Conservation (phyloP, 2,329 filamentous ascomycete species). For the Pochonia chlamydosporia region DNA sequence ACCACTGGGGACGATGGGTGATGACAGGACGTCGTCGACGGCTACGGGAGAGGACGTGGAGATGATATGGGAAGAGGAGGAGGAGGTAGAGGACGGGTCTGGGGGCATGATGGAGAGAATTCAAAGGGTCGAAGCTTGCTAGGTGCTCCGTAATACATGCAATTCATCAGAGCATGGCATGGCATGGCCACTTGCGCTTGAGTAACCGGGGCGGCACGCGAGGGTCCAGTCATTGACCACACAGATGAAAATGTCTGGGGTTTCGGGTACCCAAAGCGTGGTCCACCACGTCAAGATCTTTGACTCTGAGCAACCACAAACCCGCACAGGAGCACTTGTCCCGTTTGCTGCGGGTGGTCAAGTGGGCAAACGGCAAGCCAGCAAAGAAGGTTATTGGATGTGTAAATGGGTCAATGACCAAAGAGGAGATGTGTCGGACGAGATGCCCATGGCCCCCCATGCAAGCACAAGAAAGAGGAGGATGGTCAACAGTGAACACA, state of each 20-base stretch:
- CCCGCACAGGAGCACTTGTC: neutral
- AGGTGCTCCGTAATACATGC: slow-evolving; percentile 1
- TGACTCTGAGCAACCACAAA: neutral
- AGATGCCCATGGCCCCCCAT: neutral
- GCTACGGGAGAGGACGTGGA: neutral
- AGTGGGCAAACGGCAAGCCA: neutral
- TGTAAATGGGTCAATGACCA: neutral
- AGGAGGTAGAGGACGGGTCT: slow-evolving; percentile 2
- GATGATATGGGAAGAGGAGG: neutral
- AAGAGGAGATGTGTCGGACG: neutral
- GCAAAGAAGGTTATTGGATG: neutral
- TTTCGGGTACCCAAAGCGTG: neutral
- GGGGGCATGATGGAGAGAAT: slow-evolving; percentile 11
- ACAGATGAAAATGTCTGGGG: slow-evolving; percentile 2
- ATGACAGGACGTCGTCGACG: slow-evolving; percentile 1
- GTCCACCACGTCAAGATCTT: neutral
- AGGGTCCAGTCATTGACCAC: neutral
- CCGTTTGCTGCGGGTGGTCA: neutral
- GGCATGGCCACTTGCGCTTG: neutral
- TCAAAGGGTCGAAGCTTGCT: slow-evolving; percentile 6
- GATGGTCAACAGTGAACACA: neutral
- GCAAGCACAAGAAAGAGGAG: neutral
- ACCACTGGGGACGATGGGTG: slow-evolving; percentile 2
- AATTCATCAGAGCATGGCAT: slow-evolving; percentile 6
- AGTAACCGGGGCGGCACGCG: neutral